Percentiles rank a stretch among this genome's conserved stretches.
These are phyloP conservation scores for Leptographium wingfieldii DNA, from an alignment of 2,329 filamentous ascomycete species.

Conservation along the genomic window DNA sequence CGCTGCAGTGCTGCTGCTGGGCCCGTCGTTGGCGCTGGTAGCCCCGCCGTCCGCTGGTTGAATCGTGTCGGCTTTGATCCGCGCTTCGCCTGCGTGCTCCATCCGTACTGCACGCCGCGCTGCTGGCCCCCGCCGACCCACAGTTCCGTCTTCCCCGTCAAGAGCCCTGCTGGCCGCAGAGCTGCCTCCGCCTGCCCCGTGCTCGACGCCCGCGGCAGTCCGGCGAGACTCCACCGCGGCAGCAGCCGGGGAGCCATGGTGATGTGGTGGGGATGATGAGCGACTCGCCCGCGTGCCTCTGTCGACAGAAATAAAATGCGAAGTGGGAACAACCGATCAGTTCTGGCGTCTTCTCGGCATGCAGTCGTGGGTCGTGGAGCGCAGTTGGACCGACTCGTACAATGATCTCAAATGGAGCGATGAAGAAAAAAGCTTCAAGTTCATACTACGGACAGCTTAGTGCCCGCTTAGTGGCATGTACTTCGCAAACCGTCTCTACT, in stretches of 20 bases:
- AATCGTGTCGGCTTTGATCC: constrained; percentile 43
- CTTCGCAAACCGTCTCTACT: no score
- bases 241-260: constrained; percentile 22
- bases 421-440: neutral
- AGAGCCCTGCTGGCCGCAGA: no score
- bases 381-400: no score
- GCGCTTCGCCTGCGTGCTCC: constrained; percentile 37
- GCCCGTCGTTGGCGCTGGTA: constrained; percentile 43
- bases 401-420: no score
- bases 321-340: no score
- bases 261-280: neutral
- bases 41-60: constrained; percentile 44
- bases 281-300: no score
- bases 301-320: no score
- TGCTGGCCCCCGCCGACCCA: neutral
- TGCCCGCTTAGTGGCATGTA: no score
- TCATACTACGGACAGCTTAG: neutral
- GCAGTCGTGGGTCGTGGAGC: no score
- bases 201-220: constrained; percentile 7
- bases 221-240: constrained; percentile 17
- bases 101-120: constrained; percentile 46
- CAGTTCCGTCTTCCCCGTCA: no score
- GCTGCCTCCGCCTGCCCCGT: neutral
- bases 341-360: no score
- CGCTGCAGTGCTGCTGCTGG: constrained; percentile 49